A percentile compares a stretch with the other conserved stretches of the same genome.
Conservation (phyloP, 148 eudicot genomes). For the Euryodendron excelsum region DNA sequence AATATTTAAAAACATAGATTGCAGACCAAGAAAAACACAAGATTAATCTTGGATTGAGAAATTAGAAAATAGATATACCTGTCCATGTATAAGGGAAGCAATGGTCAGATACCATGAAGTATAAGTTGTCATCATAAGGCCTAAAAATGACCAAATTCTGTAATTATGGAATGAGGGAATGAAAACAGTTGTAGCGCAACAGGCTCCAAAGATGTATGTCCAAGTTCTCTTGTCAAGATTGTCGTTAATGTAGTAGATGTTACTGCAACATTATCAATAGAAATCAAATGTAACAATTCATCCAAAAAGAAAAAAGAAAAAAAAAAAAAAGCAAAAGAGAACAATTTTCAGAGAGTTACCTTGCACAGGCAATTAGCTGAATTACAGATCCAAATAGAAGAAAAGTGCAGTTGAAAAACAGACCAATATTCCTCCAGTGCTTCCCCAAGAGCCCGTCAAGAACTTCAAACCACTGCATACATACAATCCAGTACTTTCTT, state of each 20-base stretch:
- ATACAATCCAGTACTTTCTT: not conserved
- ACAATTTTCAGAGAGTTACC: too few species aligned
- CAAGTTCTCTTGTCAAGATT: slow-evolving; percentile 80
- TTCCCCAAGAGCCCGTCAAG: slow-evolving; percentile 70
- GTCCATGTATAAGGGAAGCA: slow-evolving; percentile 77
- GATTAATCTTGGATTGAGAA: not conserved
- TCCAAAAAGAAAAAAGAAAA: not conserved
- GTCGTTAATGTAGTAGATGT: slow-evolving; percentile 81
- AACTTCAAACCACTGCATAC: slow-evolving; percentile 79
- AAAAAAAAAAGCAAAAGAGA: too few species aligned
- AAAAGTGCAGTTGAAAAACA: slow-evolving; percentile 67
- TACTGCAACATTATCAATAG: slow-evolving; percentile 41
- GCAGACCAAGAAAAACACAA: not conserved
- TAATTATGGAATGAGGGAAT: slow-evolving; percentile 83
- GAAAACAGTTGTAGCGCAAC: slow-evolving; percentile 78
- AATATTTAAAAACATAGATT: not conserved
- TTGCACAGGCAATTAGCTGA: slow-evolving; percentile 77
- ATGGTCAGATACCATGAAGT: slow-evolving; percentile 89
- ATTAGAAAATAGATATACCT: slow-evolving; percentile 35
- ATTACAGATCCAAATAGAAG: slow-evolving; percentile 76
- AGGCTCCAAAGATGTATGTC: slow-evolving; percentile 87
- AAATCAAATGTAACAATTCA: not conserved
- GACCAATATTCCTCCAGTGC: slow-evolving; percentile 66
- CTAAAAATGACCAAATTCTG: slow-evolving; percentile 75
- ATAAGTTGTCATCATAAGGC: slow-evolving; percentile 76